A percentile compares a stretch with the other conserved stretches of the same genome.
Conservation (phyloP, 73 alveolate genomes). For the Paramecium primaurelia region DNA sequence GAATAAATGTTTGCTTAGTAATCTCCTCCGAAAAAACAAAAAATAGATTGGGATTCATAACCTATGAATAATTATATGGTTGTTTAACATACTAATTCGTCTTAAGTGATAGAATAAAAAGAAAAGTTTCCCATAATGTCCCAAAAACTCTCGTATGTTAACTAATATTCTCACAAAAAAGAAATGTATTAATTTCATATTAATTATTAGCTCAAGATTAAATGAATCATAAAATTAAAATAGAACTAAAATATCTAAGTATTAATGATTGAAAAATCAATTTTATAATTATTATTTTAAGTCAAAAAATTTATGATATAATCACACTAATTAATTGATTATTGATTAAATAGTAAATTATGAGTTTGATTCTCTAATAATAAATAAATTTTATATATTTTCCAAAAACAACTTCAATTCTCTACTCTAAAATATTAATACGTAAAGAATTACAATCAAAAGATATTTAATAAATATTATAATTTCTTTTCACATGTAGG, state of each 20-base stretch:
- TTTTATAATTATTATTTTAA: background rate
- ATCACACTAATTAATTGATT: background rate
- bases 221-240: background rate
- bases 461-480: background rate
- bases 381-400: too few species aligned
- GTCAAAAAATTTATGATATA: background rate
- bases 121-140: conserved; percentile 1
- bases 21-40: background rate
- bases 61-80: background rate
- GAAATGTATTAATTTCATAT: background rate
- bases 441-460: background rate
- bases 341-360: background rate
- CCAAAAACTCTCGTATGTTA: background rate
- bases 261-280: background rate
- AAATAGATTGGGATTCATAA: background rate
- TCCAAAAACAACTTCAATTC: background rate
- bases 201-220: background rate
- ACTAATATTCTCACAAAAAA: background rate
- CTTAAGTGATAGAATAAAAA: background rate
- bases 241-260: background rate
- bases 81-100: background rate
- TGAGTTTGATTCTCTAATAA: background rate
- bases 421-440: background rate
- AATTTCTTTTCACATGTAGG: background rate
- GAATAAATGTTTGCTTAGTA: background rate